These are phyloP conservation scores for Tilletiopsis washingtonensis DNA, from an alignment of 1,284 basidiomycete species.

Conservation along the genomic window DNA sequence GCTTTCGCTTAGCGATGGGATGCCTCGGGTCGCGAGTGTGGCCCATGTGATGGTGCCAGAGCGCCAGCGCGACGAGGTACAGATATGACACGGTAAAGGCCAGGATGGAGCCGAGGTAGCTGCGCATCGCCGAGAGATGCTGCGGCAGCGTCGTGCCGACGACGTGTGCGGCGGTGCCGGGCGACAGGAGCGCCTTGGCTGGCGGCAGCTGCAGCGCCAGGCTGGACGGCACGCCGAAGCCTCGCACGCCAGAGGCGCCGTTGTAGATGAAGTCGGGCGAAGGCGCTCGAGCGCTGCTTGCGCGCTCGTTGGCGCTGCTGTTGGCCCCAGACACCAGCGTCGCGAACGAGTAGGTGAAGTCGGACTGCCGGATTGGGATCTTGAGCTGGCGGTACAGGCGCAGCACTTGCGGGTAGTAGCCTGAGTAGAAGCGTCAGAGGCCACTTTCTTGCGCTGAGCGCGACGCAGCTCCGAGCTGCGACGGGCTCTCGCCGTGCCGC, in stretches of 20 bases:
- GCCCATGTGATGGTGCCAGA: constrained; percentile 22
- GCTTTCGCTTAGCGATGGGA: constrained; percentile 13
- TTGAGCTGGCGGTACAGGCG: constrained; percentile 27
- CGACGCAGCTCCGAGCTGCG: too few species aligned
- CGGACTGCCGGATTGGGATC: constrained; percentile 17
- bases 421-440: background rate
- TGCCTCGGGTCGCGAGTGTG: constrained; percentile 26
- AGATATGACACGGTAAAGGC: constrained; percentile 31
- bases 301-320: too few species aligned
- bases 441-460: background rate
- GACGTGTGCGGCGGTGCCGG: background rate
- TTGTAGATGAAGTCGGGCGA: constrained; percentile 29
- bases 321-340: too few species aligned
- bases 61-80: constrained; percentile 21
- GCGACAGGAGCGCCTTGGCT: background rate
- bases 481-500: too few species aligned
- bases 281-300: too few species aligned
- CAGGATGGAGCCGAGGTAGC: constrained; percentile 12
- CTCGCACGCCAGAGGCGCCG: constrained; percentile 23
- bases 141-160: background rate
- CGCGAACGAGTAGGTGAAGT: constrained; percentile 40
- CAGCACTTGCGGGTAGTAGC: constrained; percentile 42
- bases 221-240: constrained; percentile 18
- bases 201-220: background rate
- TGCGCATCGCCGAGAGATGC: background rate